phyloP scores from a whole-genome alignment of 1,284 basidiomycete species.

The Papiliotrema flavescens region DNA sequence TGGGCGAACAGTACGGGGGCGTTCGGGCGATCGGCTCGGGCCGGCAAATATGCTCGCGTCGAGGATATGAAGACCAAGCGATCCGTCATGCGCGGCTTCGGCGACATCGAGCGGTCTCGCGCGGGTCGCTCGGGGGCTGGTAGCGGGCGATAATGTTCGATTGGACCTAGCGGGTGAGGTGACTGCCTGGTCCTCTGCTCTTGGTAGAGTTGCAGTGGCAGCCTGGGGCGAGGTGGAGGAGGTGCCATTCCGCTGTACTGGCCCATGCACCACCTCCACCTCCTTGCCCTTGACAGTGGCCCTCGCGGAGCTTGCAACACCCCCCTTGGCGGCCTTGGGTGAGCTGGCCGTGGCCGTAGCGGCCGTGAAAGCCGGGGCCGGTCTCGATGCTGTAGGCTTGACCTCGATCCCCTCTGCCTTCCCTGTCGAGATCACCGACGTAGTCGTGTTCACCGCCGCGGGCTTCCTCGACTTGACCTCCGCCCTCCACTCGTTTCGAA shows the following conservation, averaged over 20 bases:
- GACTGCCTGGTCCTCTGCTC: not conserved
- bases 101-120: not conserved
- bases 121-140: not conserved
- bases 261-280: not conserved
- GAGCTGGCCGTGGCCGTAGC: not conserved
- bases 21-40: not conserved
- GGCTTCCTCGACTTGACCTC: conserved; percentile 54
- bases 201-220: not conserved
- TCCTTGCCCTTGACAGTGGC: conserved; percentile 7
- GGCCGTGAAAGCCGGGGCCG: no score
- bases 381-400: no score
- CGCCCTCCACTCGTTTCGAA: conserved; percentile 69
- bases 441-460: conserved; percentile 7
- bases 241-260: no score
- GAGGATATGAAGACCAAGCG: not conserved
- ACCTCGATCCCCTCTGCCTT: not conserved
- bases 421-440: conserved; percentile 6
- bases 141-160: not conserved
- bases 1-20: conserved; percentile 8
- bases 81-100: not conserved
- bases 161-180: not conserved
- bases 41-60: not conserved
- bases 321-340: not conserved
- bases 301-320: not conserved
- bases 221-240: not conserved